A percentile compares a stretch with the other conserved stretches of the same genome.
Conservation (phyloP, 2,329 filamentous ascomycete species). For the Ophiostoma tasmaniense region DNA sequence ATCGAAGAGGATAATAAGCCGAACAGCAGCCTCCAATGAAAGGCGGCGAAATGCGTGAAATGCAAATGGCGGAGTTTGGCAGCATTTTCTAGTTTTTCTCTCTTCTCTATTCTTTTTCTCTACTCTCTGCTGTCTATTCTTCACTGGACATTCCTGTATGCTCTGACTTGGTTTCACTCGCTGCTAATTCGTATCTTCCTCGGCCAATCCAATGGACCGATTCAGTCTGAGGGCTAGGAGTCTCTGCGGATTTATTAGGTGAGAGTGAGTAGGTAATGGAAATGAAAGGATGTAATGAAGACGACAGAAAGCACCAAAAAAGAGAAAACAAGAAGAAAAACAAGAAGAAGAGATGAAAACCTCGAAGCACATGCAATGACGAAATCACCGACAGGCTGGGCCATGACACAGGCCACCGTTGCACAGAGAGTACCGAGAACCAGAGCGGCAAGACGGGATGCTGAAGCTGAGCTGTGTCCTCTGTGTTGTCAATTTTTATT, state of each 20-base stretch:
- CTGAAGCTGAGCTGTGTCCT: background rate
- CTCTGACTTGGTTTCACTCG: slow-evolving; percentile 1
- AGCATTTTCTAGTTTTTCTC: background rate
- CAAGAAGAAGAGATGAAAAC: background rate
- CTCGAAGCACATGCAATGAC: background rate
- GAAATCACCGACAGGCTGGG: background rate
- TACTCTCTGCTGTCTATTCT: no score
- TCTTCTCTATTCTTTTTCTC: background rate
- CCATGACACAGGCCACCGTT: background rate
- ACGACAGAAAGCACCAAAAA: background rate
- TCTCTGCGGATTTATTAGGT: background rate
- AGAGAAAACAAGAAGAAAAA: background rate
- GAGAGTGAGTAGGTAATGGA: background rate
- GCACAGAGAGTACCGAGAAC: background rate
- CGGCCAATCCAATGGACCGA: slow-evolving; percentile 3
- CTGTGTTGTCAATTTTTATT: background rate
- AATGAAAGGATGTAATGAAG: background rate
- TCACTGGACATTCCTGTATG: background rate
- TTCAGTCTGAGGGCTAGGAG: background rate
- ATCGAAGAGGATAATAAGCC: background rate
- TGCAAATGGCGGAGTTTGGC: background rate
- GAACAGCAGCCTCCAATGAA: background rate
- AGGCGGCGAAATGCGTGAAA: background rate
- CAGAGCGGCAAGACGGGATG: background rate
- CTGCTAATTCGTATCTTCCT: slow-evolving; percentile 6